Base-by-base conservation (phyloP, 2,329 filamentous ascomycete species). In the Ophiostoma tasmaniense region DNA sequence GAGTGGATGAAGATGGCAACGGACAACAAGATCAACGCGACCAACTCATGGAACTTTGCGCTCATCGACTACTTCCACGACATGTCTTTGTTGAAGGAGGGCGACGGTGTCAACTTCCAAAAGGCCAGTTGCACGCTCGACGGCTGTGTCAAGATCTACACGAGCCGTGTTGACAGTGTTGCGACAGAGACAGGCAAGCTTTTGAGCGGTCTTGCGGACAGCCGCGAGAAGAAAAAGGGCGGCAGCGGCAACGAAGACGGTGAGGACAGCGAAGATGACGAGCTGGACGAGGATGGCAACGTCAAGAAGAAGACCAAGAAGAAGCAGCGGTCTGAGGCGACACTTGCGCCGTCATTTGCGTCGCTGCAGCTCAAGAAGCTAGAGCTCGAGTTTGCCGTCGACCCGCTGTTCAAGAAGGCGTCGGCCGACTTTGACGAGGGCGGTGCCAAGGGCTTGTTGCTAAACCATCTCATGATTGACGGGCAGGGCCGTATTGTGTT, bases 1-100 rank as follows among this genome's bases (percentile, higher is more conserved):
- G 95, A 99, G 78, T 98, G 94, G 95, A 98, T 99, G 93, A 99
- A 98, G 84, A 96, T 99, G 93, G 95, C 95, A 1, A 98, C 95
- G 20, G 95, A 99, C 81, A 99, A 99, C 81, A 95, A 95, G 80
- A 99, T 99, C 83, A 99, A 98, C 77, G 94, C 95, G 66, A 88
- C 90, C 70, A 99, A 99, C 79, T 97, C 93, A 37, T 99, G 95
- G 95, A 98, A 98, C 79, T 98, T 99, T 80, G 95, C 95, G n/a
- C 86, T 99, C 22, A 99, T 99, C 77, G 95, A 99, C 79, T 99
- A 99, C 80, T 99, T 99, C 76, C 94, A 99, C 79, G 95, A 99
- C 76, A 98, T 99, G 95, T 97, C 93, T 1, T 82, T 99, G 61
- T 83, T 99, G 65, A 96, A 96, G 77, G 95, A 99, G 76, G 95